A percentile compares a stretch with the other conserved stretches of the same genome.
Conservation (phyloP, 129 eudicot species). For the Gnaphalium uliginosum region DNA sequence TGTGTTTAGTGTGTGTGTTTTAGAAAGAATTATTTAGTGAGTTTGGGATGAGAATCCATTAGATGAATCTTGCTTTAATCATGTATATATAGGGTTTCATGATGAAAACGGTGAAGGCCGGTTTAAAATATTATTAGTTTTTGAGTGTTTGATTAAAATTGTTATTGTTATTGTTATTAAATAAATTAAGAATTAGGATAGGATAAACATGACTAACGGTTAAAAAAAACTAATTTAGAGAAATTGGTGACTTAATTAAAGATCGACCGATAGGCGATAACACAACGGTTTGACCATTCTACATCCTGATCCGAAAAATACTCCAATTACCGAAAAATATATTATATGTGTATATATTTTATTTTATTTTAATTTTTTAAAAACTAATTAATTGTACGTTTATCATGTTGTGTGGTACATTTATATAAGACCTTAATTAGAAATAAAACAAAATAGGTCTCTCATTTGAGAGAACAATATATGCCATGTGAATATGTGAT, state of each 20-base stretch:
- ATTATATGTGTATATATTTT: too few species aligned
- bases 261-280: neutral
- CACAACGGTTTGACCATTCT: neutral
- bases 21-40: neutral
- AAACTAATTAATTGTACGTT: too few species aligned
- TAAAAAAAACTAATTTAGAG: neutral
- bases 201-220: neutral
- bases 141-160: too few species aligned
- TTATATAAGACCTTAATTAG: neutral
- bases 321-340: neutral
- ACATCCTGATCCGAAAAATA: neutral
- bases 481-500: slow-evolving; percentile 1
- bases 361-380: too few species aligned
- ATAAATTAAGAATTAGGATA: neutral
- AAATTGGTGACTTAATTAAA: neutral
- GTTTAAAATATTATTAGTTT: too few species aligned
- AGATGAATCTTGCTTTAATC: neutral
- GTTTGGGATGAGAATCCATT: neutral
- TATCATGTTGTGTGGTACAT: too few species aligned
- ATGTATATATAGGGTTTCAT: neutral
- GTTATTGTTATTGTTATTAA: too few species aligned
- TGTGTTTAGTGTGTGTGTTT: slow-evolving; percentile 12
- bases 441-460: neutral
- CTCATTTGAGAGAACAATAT: neutral
- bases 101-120: neutral